These are phyloP conservation scores for Colletotrichum tabaci DNA, from an alignment of 2,329 filamentous ascomycete species.

Conservation along the genomic window DNA sequence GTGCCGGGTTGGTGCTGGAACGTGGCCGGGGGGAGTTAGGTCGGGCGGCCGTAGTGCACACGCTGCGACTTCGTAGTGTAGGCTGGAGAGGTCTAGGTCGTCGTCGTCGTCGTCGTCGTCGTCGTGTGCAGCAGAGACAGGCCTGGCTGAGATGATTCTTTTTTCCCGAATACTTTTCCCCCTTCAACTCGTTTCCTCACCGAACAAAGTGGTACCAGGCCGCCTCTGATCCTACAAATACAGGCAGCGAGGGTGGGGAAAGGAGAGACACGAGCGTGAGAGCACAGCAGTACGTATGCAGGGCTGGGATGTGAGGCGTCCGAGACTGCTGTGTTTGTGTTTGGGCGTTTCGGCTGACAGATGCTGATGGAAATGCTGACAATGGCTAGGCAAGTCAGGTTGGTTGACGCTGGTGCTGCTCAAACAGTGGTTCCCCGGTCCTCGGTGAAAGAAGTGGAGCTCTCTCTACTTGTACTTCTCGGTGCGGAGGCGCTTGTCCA, in stretches of 20 bases:
- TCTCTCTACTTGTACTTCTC: constrained; percentile 5
- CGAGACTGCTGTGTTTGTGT: neutral
- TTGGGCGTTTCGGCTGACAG: constrained; percentile 9
- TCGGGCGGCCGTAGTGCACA: constrained; percentile 1
- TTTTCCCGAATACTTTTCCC: too few species aligned
- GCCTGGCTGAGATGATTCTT: neutral
- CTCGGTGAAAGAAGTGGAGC: constrained; percentile 15
- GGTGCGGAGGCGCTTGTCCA: neutral
- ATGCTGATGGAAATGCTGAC: constrained; percentile 9
- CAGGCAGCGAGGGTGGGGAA: too few species aligned
- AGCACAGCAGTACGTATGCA: neutral
- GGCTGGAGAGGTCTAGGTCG: neutral
- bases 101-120: neutral
- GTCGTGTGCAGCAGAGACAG: neutral
- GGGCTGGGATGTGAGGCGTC: neutral
- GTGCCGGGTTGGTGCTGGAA: constrained; percentile 30
- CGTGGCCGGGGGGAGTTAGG: constrained; percentile 22
- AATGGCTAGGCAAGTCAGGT: neutral
- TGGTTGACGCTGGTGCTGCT: constrained; percentile 6
- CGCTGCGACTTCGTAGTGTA: neutral
- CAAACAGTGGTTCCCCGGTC: neutral
- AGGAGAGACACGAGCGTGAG: too few species aligned
- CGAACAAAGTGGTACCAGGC: neutral
- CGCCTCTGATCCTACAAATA: neutral
- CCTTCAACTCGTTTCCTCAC: neutral